Conservation (phyloP, 345 rosid genomes). For the Pugionium cornutum region DNA sequence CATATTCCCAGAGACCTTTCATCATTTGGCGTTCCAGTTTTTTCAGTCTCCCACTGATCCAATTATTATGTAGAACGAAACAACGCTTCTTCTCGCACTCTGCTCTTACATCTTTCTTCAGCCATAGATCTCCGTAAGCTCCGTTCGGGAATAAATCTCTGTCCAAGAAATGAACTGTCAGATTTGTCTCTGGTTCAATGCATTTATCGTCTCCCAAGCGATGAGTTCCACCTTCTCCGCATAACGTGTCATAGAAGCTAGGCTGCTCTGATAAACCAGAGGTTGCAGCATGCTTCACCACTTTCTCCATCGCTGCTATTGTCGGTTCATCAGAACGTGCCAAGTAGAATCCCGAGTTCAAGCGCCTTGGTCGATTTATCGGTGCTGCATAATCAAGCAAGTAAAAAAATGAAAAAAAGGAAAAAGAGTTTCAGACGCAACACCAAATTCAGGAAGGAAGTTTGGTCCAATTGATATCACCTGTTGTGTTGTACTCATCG, state of each 20-base stretch:
- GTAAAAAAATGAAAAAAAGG: no score
- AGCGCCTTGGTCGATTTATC: slow-evolving; percentile 81
- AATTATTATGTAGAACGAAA: slow-evolving; percentile 75
- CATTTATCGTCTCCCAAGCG: slow-evolving; percentile 61
- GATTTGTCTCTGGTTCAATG: slow-evolving; percentile 67
- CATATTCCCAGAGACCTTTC: slow-evolving; percentile 83
- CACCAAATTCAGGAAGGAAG: no score
- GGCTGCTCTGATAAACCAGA: slow-evolving; percentile 89
- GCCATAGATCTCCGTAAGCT: slow-evolving; percentile 76
- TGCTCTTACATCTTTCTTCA: slow-evolving; percentile 52
- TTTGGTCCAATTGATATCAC: slow-evolving; percentile 39
- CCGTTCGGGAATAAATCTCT: slow-evolving; percentile 89
- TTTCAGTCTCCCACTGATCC: slow-evolving; percentile 83
- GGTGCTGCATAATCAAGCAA: slow-evolving; percentile 49
- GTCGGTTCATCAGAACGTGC: slow-evolving; percentile 60
- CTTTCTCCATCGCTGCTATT: slow-evolving; percentile 78
- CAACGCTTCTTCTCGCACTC: slow-evolving; percentile 63
- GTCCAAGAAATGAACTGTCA: slow-evolving; percentile 71
- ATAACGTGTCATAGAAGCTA: slow-evolving; percentile 84
- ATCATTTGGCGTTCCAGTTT: slow-evolving; percentile 76
- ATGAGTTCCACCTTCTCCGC: slow-evolving; percentile 76
- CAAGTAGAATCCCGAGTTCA: slow-evolving; percentile 91
- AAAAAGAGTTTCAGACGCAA: no score
- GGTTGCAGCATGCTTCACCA: slow-evolving; percentile 78
- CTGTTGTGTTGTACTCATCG: slow-evolving; percentile 78